phyloP scores from a whole-genome alignment of 768 basidiomycete genomes.

The Heimioporus sp. region DNA sequence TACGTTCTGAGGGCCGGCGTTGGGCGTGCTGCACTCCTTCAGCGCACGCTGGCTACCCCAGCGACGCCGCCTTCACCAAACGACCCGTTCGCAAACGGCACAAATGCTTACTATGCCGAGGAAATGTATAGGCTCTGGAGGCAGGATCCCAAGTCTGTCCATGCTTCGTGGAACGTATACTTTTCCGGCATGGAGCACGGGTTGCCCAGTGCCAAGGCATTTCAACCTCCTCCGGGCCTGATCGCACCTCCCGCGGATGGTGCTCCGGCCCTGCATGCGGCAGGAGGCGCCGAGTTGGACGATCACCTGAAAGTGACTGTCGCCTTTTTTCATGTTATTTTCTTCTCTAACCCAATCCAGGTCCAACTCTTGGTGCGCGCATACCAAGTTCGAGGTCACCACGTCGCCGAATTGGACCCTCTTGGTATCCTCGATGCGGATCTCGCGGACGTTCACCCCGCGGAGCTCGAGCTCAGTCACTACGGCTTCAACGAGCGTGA shows the following conservation, averaged over 20 bases:
- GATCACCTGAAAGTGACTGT: conserved; percentile 86
- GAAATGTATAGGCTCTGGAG: conserved; percentile 96
- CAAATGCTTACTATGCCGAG: conserved; percentile 92
- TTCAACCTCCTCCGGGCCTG: conserved; percentile 76
- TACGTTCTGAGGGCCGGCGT: conserved; percentile 22
- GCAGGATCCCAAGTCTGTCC: conserved; percentile 88
- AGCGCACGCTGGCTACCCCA: conserved; percentile 46
- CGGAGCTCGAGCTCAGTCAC: conserved; percentile 89
- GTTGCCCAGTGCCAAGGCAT: conserved; percentile 73
- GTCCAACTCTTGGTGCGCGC: conserved; percentile 97
- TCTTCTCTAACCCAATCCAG: conserved; percentile 39
- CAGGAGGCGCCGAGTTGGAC: conserved; percentile 75
- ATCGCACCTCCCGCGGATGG: conserved; percentile 75
- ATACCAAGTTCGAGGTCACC: conserved; percentile 98
- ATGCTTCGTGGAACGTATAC: conserved; percentile 92
- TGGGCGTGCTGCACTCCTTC: conserved; percentile 17
- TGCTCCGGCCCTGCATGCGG: conserved; percentile 68
- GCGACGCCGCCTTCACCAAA: conserved; percentile 65
- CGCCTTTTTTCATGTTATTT: not conserved
- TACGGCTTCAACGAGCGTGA: conserved; percentile 96
- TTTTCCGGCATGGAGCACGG: conserved; percentile 93
- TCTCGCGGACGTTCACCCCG: conserved; percentile 71
- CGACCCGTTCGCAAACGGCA: conserved; percentile 90
- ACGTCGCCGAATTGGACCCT: conserved; percentile 93
- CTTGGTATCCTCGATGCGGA: conserved; percentile 91